Conservation (phyloP, 2,329 filamentous ascomycete genomes). For the Pleomassaria siparia region DNA sequence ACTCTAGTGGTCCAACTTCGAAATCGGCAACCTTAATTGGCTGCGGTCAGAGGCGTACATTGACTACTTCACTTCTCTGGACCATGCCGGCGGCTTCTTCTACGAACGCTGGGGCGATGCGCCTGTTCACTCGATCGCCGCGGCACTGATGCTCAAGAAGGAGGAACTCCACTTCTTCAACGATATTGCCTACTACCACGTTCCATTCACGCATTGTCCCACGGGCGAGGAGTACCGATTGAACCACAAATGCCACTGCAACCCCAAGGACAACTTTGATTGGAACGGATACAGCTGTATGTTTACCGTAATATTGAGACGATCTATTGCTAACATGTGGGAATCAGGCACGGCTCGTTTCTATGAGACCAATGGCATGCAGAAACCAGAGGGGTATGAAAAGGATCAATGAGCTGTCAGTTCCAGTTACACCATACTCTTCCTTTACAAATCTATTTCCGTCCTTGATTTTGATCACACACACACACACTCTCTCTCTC, state of each 20-base stretch:
- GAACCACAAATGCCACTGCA: conserved; percentile 89
- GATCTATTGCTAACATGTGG: conserved; percentile 13
- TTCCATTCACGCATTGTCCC: conserved; percentile 97
- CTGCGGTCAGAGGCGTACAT: conserved; percentile 84
- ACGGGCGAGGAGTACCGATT: conserved; percentile 82
- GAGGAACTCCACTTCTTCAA: conserved; percentile 98
- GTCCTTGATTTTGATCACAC: too few relatives aligned
- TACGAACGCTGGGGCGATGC: conserved; percentile 99
- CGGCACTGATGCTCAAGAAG: conserved; percentile 82
- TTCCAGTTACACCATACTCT: conserved; percentile 6
- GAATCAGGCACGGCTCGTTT: conserved; percentile 75
- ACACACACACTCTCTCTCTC: too few relatives aligned
- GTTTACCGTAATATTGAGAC: conserved; percentile 41
- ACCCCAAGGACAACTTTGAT: conserved; percentile 96
- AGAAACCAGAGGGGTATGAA: conserved; percentile 85
- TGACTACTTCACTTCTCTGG: conserved; percentile 87
- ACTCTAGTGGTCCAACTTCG: conserved; percentile 93
- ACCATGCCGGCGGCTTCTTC: conserved; percentile 94
- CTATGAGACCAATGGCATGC: conserved; percentile 78
- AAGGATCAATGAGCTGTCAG: conserved; percentile 55
- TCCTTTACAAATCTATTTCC: too few relatives aligned
- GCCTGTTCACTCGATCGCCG: conserved; percentile 96
- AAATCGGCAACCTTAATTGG: conserved; percentile 93
- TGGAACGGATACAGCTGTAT: conserved; percentile 98
- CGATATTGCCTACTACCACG: conserved; percentile 97